phyloP scores from a whole-genome alignment of 805 yeast genomes.

The Schwanniomyces yamadae region DNA sequence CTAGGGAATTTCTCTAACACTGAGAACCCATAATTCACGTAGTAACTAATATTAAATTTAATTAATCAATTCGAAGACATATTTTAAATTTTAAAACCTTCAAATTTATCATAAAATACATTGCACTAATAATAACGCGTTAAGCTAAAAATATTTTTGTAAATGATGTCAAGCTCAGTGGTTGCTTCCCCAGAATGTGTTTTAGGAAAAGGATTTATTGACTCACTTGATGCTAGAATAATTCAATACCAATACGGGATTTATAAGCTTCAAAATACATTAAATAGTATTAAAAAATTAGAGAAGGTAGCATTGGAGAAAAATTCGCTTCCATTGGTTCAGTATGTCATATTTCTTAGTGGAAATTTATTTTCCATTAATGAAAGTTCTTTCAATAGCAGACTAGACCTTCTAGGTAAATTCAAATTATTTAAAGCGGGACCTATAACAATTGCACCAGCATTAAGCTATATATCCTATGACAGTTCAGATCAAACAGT shows the following conservation, averaged over 20 bases:
- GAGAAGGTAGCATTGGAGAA: constrained; percentile 15
- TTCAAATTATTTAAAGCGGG: constrained; percentile 26
- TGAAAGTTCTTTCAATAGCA: constrained; percentile 28
- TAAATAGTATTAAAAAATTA: constrained; percentile 26
- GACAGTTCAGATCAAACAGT: constrained; percentile 35
- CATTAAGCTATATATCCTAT: constrained; percentile 42
- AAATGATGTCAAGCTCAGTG: constrained; percentile 1
- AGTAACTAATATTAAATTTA: too few relatives aligned
- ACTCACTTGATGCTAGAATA: constrained; percentile 54
- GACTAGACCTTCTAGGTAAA: constrained; percentile 26
- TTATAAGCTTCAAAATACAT: constrained; percentile 42
- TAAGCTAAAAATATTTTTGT: too few relatives aligned
- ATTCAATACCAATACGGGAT: constrained; percentile 59
- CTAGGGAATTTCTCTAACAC: too few relatives aligned
- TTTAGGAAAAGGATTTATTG: constrained; percentile 24
- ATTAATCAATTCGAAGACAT: too few relatives aligned
- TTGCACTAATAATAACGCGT: too few relatives aligned
- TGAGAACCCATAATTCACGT: too few relatives aligned
- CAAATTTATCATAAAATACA: too few relatives aligned
- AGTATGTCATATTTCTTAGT: constrained; percentile 32
- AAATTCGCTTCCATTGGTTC: constrained; percentile 28
- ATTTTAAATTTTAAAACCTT: too few relatives aligned
- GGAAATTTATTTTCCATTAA: constrained; percentile 37
- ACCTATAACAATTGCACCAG: constrained; percentile 26
- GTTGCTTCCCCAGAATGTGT: constrained; percentile 1